Conservation (phyloP, 208 protist genomes). For the Novymonas esmeraldas region DNA sequence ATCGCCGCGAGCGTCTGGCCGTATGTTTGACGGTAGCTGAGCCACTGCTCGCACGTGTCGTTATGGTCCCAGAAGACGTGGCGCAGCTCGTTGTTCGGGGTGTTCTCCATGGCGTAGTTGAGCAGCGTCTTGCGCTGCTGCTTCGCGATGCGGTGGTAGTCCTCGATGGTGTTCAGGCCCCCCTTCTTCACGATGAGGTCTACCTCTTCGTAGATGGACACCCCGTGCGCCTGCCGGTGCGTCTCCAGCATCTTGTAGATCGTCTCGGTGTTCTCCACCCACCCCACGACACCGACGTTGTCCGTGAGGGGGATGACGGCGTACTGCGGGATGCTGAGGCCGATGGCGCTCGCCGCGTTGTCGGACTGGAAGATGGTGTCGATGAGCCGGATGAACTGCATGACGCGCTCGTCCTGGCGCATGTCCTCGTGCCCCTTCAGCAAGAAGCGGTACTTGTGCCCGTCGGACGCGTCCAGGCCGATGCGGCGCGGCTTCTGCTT, state of each 20-base stretch:
- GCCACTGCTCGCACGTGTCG: slow-evolving; percentile 98
- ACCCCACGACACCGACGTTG: slow-evolving; percentile 99
- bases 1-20: slow-evolving; percentile 99
- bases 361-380: slow-evolving; percentile 97
- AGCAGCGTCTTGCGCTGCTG: slow-evolving; percentile 88
- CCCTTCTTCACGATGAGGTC: slow-evolving; percentile 81
- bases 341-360: slow-evolving; percentile 76
- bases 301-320: slow-evolving; percentile 99
- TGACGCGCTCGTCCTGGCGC: slow-evolving; percentile 99
- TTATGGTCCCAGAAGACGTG: slow-evolving; percentile 98
- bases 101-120: slow-evolving; percentile 93
- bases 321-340: slow-evolving; percentile 96
- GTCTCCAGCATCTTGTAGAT: slow-evolving; percentile 93
- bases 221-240: slow-evolving; percentile 58
- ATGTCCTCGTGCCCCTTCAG: slow-evolving; percentile 99
- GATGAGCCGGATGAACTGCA: slow-evolving; percentile 99
- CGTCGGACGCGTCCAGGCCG: slow-evolving; percentile 96
- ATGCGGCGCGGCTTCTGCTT: slow-evolving; percentile 99
- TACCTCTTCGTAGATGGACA: slow-evolving; percentile 90
- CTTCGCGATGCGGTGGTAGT: slow-evolving; percentile 84
- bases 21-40: slow-evolving; percentile 98
- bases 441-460: slow-evolving; percentile 96
- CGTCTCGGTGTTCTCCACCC: slow-evolving; percentile 98
- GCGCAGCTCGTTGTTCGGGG: slow-evolving; percentile 96
- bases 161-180: slow-evolving; percentile 69